A percentile compares a stretch with the other conserved stretches of the same genome.
phyloP scores from a whole-genome alignment of 1,284 basidiomycete species.

The Austroboletus novae-zelandiae region DNA sequence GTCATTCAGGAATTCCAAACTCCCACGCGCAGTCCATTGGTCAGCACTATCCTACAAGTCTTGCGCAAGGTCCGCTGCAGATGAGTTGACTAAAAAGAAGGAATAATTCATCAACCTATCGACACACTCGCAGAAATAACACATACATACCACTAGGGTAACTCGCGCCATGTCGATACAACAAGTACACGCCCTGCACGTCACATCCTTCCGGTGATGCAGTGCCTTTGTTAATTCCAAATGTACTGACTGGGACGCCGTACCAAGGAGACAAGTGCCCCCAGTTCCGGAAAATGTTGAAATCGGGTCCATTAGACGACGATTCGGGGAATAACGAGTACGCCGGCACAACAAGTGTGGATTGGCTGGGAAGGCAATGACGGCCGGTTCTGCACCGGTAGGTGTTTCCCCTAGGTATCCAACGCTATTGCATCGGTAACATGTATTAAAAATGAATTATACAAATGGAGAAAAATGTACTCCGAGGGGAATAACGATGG shows the following conservation, averaged over 20 bases:
- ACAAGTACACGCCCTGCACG: constrained; percentile 70
- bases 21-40: not conserved
- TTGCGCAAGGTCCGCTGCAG: not conserved
- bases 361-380: constrained; percentile 73
- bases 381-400: constrained; percentile 78
- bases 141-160: constrained; percentile 70
- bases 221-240: constrained; percentile 72
- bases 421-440: constrained; percentile 35
- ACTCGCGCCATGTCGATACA: constrained; percentile 80
- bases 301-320: constrained; percentile 31
- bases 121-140: not conserved
- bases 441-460: not conserved
- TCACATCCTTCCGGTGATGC: constrained; percentile 67
- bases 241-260: constrained; percentile 63
- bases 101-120: not conserved
- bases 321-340: constrained; percentile 14
- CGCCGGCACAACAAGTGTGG: constrained; percentile 61
- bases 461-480: constrained; percentile 12
- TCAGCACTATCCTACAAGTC: not conserved
- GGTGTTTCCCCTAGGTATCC: constrained; percentile 83
- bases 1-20: constrained; percentile 34
- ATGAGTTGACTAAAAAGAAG: no score
- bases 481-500: not conserved
- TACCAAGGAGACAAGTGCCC: constrained; percentile 87
- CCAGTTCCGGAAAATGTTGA: constrained; percentile 74